Conservation (phyloP, 371 early-diverging fungal species). For the Mortierella sp. region DNA sequence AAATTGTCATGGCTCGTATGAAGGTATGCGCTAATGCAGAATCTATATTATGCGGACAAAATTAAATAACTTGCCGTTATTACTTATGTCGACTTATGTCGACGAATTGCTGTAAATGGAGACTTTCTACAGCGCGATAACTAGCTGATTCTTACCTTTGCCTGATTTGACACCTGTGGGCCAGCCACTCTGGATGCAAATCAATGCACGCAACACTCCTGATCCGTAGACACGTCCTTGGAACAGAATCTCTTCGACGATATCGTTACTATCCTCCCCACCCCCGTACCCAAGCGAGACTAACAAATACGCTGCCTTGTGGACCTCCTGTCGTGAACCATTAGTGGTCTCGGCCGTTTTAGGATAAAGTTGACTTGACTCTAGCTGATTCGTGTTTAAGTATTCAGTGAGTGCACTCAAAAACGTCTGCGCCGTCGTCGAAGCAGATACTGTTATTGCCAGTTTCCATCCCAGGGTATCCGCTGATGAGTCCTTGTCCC, state of each 20-base stretch:
- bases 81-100: background rate
- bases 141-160: conserved; percentile 18
- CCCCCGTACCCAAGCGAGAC: conserved; percentile 32
- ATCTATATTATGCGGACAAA: conserved; percentile 16
- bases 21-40: conserved; percentile 28
- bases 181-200: conserved; percentile 56
- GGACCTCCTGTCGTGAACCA: conserved; percentile 18
- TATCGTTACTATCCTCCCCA: conserved; percentile 3
- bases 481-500: conserved; percentile 12
- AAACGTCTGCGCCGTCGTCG: conserved; percentile 19
- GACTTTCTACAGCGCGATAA: no score
- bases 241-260: conserved; percentile 24
- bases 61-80: background rate
- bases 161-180: conserved; percentile 21
- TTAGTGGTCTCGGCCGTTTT: background rate
- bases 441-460: conserved; percentile 10
- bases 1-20: conserved; percentile 31
- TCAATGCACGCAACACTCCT: conserved; percentile 29
- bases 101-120: background rate
- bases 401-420: conserved; percentile 24
- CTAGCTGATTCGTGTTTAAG: conserved; percentile 21
- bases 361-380: background rate
- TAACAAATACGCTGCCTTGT: conserved; percentile 25
- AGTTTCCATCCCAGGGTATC: conserved; percentile 21
- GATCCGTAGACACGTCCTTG: conserved; percentile 34